Base-by-base conservation (phyloP, 495 filamentous ascomycete species). In the Aspergillus funiculosus region DNA sequence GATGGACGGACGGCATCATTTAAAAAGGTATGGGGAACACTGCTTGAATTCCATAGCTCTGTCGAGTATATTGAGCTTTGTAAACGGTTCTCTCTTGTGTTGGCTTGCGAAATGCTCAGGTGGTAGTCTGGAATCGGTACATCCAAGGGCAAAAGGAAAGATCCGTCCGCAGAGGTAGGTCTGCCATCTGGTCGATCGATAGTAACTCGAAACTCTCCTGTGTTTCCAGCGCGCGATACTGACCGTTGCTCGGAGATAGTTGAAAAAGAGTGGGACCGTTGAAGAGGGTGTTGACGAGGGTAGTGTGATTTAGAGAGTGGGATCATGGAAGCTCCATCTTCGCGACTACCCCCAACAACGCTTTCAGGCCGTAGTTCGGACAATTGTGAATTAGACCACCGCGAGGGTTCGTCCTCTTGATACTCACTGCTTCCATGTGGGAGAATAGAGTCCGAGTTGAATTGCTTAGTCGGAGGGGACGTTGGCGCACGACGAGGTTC, bases 121-220 rank as follows among this genome's bases (percentile, higher is more conserved):
- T 82, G 81, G 69, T 94, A 94, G 50, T 87, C 82, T 29, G 92
- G 89, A 44, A 96, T 94, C 6, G 85, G 77, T 26, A 91, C 76
- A 51, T 94, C 80, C 36, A 95, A 62, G 28, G 82, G 65, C 13
- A 80, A 80, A 28, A 74, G 61, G 18, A 56, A 61, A 48, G 65
- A 56, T 50, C 80, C 76, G 52, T 85, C 80, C n/a, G 79, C 71
- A 11, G 85, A 84, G 56, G 79, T 86, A 6, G 87, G 79, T 73
- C 68, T 51, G 67, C 78, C 52, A 71, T 79, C 75, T 31, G 86
- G 78, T 48, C 86, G 75, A 48, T 92, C 87, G 49, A 95, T 94
- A 39, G 92, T 81, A 48, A 94, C 81, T 60, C 86, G 89, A 63
- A 92, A 80, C 47, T 82, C 84, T 36, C 81, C 85, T 7, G 50